These are phyloP conservation scores for Aspergillus clavatus DNA, from an alignment of 2,329 filamentous ascomycete species.

Conservation along the genomic window DNA sequence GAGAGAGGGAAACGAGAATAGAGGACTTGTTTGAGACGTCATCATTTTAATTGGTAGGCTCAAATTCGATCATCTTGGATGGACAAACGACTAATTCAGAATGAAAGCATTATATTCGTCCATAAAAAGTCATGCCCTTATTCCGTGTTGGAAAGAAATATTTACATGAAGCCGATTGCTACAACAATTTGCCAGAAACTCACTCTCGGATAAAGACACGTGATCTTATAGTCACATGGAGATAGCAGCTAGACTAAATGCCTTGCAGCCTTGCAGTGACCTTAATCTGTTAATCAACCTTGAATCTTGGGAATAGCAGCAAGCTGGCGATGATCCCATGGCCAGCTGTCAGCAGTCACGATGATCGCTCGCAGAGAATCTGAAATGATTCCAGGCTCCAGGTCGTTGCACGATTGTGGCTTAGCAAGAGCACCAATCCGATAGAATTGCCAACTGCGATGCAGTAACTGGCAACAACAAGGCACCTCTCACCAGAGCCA, in stretches of 20 bases:
- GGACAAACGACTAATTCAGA: not conserved
- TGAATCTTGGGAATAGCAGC: not conserved
- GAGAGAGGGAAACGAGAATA: conserved; percentile 13
- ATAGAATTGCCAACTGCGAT: not conserved
- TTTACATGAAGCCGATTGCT: not conserved
- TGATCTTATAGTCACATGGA: not conserved
- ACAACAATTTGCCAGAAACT: not conserved
- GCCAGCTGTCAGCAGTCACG: too few relatives aligned
- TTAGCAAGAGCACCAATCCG: not conserved
- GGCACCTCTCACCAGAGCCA: not conserved
- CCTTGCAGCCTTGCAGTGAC: not conserved
- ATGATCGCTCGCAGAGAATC: too few relatives aligned
- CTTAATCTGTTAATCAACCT: not conserved
- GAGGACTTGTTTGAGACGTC: conserved; percentile 17
- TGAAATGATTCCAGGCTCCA: not conserved
- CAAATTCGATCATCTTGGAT: conserved; percentile 15
- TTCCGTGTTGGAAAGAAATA: not conserved
- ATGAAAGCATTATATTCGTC: not conserved
- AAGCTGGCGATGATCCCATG: too few relatives aligned
- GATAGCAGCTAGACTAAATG: not conserved
- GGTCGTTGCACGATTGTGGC: not conserved
- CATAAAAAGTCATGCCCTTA: conserved; percentile 4
- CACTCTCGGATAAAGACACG: not conserved
- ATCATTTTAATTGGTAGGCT: conserved; percentile 15
- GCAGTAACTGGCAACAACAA: not conserved